Percentiles rank a stretch among this genome's conserved stretches.
These are phyloP conservation scores for Metschnikowia arizonensis DNA, from an alignment of 805 yeast genomes.

Conservation along the genomic window DNA sequence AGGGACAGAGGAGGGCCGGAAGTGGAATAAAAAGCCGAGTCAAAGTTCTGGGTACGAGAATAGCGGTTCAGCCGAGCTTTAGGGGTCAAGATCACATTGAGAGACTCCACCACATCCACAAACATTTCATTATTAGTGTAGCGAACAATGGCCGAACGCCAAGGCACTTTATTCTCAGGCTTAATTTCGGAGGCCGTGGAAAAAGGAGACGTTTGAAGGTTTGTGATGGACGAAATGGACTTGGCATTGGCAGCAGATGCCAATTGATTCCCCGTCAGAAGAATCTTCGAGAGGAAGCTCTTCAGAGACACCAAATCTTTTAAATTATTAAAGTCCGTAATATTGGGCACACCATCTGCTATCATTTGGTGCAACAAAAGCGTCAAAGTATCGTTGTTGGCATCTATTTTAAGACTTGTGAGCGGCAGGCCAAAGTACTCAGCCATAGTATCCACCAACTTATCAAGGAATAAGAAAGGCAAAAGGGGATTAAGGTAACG, in stretches of 20 bases:
- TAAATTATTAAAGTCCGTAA: slow-evolving; percentile 67
- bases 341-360: slow-evolving; percentile 70
- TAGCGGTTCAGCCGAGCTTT: slow-evolving; percentile 10
- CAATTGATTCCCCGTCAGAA: slow-evolving; percentile 38
- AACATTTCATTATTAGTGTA: slow-evolving; percentile 81
- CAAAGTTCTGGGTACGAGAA: slow-evolving; percentile 16
- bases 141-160: slow-evolving; percentile 73
- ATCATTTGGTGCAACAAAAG: slow-evolving; percentile 72
- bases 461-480: slow-evolving; percentile 51
- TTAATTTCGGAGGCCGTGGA: slow-evolving; percentile 6
- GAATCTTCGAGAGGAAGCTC: slow-evolving; percentile 49
- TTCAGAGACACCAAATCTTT: slow-evolving; percentile 66
- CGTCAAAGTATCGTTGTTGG: slow-evolving; percentile 67
- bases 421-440: slow-evolving; percentile 59
- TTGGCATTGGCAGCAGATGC: slow-evolving; percentile 26
- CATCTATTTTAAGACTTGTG: slow-evolving; percentile 53
- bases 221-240: slow-evolving; percentile 18
- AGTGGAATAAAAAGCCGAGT: slow-evolving; percentile 24
- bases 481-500: slow-evolving; percentile 42
- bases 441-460: slow-evolving; percentile 47
- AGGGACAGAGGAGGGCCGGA: slow-evolving; percentile 12
- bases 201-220: slow-evolving; percentile 2
- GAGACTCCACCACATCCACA: slow-evolving; percentile 71
- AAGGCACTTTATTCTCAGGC: slow-evolving; percentile 45
- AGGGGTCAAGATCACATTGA: slow-evolving; percentile 48